Conservation (phyloP, 352 stramenopile species). For the Globisporangium middletonii region DNA sequence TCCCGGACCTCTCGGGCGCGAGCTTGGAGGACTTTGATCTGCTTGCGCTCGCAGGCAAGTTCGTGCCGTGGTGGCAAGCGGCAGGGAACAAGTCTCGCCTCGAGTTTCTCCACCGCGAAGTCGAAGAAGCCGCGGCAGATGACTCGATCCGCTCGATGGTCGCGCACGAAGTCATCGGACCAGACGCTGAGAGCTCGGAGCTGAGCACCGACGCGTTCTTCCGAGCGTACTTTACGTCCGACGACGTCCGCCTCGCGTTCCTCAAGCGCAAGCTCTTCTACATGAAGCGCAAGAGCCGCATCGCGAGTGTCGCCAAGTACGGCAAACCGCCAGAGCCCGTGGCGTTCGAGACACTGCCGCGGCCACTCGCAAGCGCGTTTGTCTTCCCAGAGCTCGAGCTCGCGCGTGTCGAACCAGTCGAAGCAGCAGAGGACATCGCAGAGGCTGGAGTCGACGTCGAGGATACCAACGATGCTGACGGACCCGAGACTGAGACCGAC, state of each 20-base stretch:
- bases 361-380: conserved; percentile 26
- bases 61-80: conserved; percentile 53
- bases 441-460: conserved; percentile 9
- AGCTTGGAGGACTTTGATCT: conserved; percentile 40
- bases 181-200: neutral
- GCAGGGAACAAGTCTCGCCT: conserved; percentile 39
- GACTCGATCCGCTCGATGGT: conserved; percentile 30
- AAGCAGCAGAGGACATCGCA: conserved; percentile 8
- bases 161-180: conserved; percentile 13
- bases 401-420: neutral
- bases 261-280: conserved; percentile 47
- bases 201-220: conserved; percentile 26
- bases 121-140: conserved; percentile 34
- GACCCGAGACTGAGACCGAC: neutral
- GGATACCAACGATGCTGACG: neutral
- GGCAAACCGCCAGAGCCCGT: conserved; percentile 40
- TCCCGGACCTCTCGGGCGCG: conserved; percentile 38
- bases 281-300: conserved; percentile 31
- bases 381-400: conserved; percentile 17
- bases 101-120: conserved; percentile 45
- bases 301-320: conserved; percentile 32
- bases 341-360: conserved; percentile 34
- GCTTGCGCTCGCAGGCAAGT: conserved; percentile 34
- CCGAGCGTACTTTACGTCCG: conserved; percentile 41
- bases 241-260: conserved; percentile 32